These are phyloP conservation scores for Lactarius trivialis DNA, from an alignment of 768 basidiomycete species.

Conservation along the genomic window DNA sequence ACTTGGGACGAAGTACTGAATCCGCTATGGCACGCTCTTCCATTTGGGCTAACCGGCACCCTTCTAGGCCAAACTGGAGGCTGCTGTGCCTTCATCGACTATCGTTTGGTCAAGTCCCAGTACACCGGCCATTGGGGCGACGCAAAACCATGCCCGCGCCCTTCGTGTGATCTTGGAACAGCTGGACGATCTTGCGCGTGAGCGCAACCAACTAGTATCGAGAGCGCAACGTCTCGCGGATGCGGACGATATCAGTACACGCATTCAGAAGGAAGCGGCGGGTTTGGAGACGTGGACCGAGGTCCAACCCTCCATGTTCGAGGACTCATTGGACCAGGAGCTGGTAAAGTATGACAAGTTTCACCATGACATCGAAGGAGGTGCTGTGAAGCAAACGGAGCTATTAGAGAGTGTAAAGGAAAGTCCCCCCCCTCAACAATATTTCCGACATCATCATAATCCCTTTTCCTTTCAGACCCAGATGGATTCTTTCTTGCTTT, in stretches of 20 bases:
- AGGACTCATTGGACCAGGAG: constrained; percentile 72
- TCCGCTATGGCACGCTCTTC: neutral
- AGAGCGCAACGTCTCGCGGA: constrained; percentile 56
- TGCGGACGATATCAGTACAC: constrained; percentile 66
- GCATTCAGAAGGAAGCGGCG: constrained; percentile 59
- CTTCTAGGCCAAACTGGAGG: constrained; percentile 55
- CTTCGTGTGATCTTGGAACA: constrained; percentile 72
- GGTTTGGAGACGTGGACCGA: constrained; percentile 61
- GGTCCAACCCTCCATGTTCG: constrained; percentile 82
- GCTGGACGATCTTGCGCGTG: constrained; percentile 62
- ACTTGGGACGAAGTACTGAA: constrained; percentile 53
- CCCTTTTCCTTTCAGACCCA: constrained; percentile 34
- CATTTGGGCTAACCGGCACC: neutral
- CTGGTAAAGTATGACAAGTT: constrained; percentile 77
- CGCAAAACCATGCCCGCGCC: constrained; percentile 57
- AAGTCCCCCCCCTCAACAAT: constrained; percentile 15
- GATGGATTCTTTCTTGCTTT: constrained; percentile 71
- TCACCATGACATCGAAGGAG: constrained; percentile 45
- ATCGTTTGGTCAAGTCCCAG: constrained; percentile 9
- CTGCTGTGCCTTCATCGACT: constrained; percentile 57
- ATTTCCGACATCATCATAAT: neutral
- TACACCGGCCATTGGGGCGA: constrained; percentile 27
- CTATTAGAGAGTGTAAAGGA: constrained; percentile 68
- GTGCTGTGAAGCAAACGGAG: constrained; percentile 53
- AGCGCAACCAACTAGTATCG: constrained; percentile 54